A percentile compares a stretch with the other conserved stretches of the same genome.
Evolutionary conservation across 1,284 basidiomycete genomes (phyloP).

Genomic region (Ustilago shanxiensis): DNA sequence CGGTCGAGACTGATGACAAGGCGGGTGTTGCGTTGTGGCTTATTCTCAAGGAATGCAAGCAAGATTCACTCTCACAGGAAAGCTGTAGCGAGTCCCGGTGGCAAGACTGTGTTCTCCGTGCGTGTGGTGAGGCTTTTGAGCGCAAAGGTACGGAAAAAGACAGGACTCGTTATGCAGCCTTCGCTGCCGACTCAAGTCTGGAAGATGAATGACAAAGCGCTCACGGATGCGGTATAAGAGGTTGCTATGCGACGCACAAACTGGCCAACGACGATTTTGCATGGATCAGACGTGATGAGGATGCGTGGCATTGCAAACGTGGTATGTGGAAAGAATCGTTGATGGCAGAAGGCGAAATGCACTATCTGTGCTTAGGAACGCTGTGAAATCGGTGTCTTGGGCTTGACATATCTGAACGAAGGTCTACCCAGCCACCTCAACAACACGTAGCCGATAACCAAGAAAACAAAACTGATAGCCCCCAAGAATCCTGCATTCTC

Average conservation of each 20-base stretch:
- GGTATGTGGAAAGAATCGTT: no score
- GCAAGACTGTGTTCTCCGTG: background rate
- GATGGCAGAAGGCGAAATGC: no score
- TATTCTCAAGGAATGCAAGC: background rate
- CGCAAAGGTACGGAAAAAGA: no score
- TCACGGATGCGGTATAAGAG: no score
- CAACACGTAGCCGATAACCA: constrained; percentile 41
- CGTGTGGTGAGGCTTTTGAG: background rate
- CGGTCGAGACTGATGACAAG: background rate
- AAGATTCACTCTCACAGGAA: background rate
- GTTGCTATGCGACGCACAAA: no score
- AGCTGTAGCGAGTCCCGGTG: background rate
- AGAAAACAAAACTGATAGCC: constrained; percentile 45
- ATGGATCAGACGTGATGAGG: background rate
- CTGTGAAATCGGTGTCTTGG: constrained; percentile 18
- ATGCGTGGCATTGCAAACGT: background rate
- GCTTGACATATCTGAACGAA: constrained; percentile 38
- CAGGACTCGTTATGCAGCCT: no score
- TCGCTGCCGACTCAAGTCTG: no score
- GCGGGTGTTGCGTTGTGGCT: background rate
- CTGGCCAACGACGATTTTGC: background rate
- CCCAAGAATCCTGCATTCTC: constrained; percentile 55
- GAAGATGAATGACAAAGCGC: no score
- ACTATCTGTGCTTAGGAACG: background rate
- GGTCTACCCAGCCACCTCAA: constrained; percentile 36